Percentiles rank a stretch among this genome's conserved stretches.
These are phyloP conservation scores for Curvularia sp. DNA, from an alignment of 2,329 filamentous ascomycete species.

Conservation along the genomic window DNA sequence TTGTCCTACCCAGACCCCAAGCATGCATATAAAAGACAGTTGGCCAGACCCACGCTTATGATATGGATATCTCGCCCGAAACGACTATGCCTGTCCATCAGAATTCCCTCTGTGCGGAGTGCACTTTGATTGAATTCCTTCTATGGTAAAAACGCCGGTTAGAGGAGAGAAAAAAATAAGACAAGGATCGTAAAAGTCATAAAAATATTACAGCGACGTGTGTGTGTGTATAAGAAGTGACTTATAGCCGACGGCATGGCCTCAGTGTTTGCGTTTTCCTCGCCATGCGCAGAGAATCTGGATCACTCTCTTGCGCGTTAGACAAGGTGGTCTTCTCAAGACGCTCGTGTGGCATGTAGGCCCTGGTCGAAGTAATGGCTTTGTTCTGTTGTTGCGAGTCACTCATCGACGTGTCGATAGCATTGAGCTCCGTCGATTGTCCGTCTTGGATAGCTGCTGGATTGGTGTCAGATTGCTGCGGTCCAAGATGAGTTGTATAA, in stretches of 20 bases:
- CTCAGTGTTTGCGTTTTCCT: neutral
- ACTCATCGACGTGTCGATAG: slow-evolving; percentile 2
- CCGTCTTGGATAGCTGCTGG: neutral
- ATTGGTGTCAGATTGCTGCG: neutral
- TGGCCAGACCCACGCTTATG: neutral
- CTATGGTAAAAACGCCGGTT: neutral
- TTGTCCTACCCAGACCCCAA: neutral
- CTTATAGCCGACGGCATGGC: neutral
- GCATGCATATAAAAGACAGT: neutral
- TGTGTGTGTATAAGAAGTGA: neutral
- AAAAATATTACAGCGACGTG: neutral
- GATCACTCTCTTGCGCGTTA: neutral
- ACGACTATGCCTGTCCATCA: neutral
- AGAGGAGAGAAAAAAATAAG: neutral
- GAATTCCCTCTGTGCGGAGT: neutral
- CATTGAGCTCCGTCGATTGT: slow-evolving; percentile 4
- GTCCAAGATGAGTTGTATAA: neutral
- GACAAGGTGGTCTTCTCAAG: neutral
- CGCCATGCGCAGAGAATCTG: neutral
- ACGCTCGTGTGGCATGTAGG: neutral
- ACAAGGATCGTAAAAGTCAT: neutral
- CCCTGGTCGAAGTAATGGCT: neutral
- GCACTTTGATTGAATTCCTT: neutral
- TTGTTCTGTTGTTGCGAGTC: neutral
- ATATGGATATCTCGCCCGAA: neutral